These are phyloP conservation scores for Agapanthus africanus DNA, from an alignment of 106 monocot species.

Conservation along the genomic window DNA sequence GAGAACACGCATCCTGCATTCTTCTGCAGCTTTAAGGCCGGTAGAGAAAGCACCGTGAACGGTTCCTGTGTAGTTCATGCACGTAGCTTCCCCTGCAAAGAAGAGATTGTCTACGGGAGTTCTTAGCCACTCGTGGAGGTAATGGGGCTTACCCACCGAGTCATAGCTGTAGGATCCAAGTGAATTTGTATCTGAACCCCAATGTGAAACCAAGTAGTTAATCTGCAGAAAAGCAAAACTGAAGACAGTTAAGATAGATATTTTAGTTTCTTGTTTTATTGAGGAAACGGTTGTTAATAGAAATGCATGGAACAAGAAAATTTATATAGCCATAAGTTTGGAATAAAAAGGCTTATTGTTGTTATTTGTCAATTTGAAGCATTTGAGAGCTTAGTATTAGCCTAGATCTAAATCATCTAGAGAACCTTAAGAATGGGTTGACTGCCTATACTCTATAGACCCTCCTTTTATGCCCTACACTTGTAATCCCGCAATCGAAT, in stretches of 20 bases:
- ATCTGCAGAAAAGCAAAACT: slow-evolving; percentile 35
- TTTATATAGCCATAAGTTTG: too few relatives aligned
- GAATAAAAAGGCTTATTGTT: too few relatives aligned
- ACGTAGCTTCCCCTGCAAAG: slow-evolving; percentile 94
- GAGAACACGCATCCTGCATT: slow-evolving; percentile 73
- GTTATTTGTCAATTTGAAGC: too few relatives aligned
- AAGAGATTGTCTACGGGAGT: slow-evolving; percentile 96
- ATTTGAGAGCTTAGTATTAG: too few relatives aligned
- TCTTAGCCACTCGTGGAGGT: slow-evolving; percentile 62
- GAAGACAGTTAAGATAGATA: neutral
- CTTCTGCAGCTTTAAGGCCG: slow-evolving; percentile 84
- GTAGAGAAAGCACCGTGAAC: slow-evolving; percentile 93
- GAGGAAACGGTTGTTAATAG: neutral
- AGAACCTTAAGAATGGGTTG: too few relatives aligned
- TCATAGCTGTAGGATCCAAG: slow-evolving; percentile 87
- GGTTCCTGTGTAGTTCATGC: slow-evolving; percentile 71
- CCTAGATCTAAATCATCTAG: too few relatives aligned
- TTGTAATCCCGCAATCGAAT: too few relatives aligned
- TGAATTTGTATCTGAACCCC: slow-evolving; percentile 78
- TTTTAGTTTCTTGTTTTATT: neutral
- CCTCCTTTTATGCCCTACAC: too few relatives aligned
- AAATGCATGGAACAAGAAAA: too few relatives aligned
- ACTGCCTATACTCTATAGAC: too few relatives aligned
- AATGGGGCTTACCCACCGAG: slow-evolving; percentile 57
- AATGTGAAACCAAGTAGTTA: slow-evolving; percentile 79